phyloP scores from a whole-genome alignment of 805 yeast genomes.

The Suhomyces faveliae region DNA sequence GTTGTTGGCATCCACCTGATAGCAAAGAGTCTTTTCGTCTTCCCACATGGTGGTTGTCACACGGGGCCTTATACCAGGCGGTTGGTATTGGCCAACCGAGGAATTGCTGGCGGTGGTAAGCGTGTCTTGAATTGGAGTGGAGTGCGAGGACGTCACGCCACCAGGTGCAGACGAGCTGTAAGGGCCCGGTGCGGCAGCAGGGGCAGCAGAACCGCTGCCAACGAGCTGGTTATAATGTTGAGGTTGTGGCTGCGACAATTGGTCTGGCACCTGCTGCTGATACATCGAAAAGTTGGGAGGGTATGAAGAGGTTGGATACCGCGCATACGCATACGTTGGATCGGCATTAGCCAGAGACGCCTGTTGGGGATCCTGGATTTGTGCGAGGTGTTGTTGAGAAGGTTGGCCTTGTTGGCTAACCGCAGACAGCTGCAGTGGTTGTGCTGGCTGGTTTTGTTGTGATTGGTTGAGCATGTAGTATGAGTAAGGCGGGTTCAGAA shows the following conservation, averaged over 20 bases:
- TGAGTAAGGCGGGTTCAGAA: constrained; percentile 12
- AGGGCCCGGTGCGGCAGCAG: constrained; percentile 7
- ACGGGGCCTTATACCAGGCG: constrained; percentile 53
- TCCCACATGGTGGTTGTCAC: constrained; percentile 91
- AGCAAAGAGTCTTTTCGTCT: constrained; percentile 80
- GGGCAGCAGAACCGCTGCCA: constrained; percentile 14
- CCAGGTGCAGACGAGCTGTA: constrained; percentile 10
- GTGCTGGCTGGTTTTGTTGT: constrained; percentile 13
- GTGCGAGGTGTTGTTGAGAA: constrained; percentile 10
- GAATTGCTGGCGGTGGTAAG: constrained; percentile 21
- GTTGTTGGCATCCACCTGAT: constrained; percentile 81
- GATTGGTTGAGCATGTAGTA: constrained; percentile 11
- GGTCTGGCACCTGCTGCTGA: constrained; percentile 24
- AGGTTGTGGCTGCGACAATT: constrained; percentile 26
- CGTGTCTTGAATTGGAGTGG: constrained; percentile 20
- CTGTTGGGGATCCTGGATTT: constrained; percentile 12
- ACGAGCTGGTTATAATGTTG: constrained; percentile 22
- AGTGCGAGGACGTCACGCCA: constrained; percentile 5
- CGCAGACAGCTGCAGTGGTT: constrained; percentile 1
- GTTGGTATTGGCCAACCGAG: constrained; percentile 45
- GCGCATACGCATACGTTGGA: constrained; percentile 13
- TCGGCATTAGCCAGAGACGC: constrained; percentile 12
- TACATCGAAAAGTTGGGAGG: constrained; percentile 21
- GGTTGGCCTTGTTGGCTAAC: constrained; percentile 12
- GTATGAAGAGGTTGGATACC: constrained; percentile 29